Base-by-base conservation (phyloP, 768 basidiomycete species). In the Cystobasidium ongulense region DNA sequence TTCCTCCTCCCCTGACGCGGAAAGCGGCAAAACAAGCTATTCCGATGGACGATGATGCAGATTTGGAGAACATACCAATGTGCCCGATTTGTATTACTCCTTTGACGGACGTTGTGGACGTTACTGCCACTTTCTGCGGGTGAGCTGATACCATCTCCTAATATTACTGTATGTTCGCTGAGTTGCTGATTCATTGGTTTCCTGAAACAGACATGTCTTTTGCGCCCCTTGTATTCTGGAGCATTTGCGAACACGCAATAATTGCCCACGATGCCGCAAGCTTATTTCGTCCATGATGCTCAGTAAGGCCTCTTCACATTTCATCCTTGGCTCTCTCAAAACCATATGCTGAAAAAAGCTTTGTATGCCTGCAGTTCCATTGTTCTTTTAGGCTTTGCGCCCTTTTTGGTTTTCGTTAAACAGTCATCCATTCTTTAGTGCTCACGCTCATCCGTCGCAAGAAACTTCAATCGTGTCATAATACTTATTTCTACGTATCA, bases 61-160 rank as follows among this genome's bases (percentile, higher is more conserved):
- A 17, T 27, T 8, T 15, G 4, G 57, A 59, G 5, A 39, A 68
- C 8, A 31, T 53, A 21, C 66, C 66, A n/a, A 46, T 11, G n/a
- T 68, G 66, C 46, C 41, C 66, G n/a, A 68, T 68, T 3, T 68
- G 66, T 41, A 25, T 68, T n/a, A 68, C 36, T 29, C 31, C 31
- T 46, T 21, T 68, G 17, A 41, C 66, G 13, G 66, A 52, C 13
- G 66, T 41, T 7, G 18, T 21, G 29, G 46, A 68, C 31, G 25
- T 68, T 8, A 23, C 66, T 39, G 66, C 66, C 11, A 68, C 66
- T 4, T 52, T 68, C 23, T 68, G 66, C 66, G 66, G 66, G 66
- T 68, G 27, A 43, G 66, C 25, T 27, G 13, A 50, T 21, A 11
- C 25, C 27, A 27, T 10, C 8, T 11, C 36, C 17, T 11, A 17